These are phyloP conservation scores for Arachis monticola DNA, from an alignment of 331 rosid genomes.

Conservation along the genomic window DNA sequence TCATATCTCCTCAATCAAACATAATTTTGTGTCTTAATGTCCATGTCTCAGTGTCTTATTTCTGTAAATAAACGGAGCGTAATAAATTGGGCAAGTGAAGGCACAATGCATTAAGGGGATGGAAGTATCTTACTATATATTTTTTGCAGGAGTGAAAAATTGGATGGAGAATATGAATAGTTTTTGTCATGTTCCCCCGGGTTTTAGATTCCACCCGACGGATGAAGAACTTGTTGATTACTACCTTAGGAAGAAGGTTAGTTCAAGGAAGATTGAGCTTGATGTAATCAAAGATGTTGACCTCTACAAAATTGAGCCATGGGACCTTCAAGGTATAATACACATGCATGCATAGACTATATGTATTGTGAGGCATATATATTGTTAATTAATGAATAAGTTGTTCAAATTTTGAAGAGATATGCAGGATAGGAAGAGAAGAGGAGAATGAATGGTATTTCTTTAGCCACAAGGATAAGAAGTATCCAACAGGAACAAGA, in stretches of 20 bases:
- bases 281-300: slow-evolving; percentile 94
- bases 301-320: slow-evolving; percentile 92
- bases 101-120: no score
- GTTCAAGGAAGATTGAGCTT: slow-evolving; percentile 76
- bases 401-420: slow-evolving; percentile 44
- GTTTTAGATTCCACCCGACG: slow-evolving; percentile 94
- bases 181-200: slow-evolving; percentile 86
- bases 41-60: no score
- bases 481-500: slow-evolving; percentile 90
- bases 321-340: slow-evolving; percentile 91
- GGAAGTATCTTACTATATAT: no score
- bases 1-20: no score
- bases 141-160: no score
- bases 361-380: no score
- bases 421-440: slow-evolving; percentile 88
- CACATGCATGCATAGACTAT: no score
- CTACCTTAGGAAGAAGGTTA: slow-evolving; percentile 81
- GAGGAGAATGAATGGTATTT: slow-evolving; percentile 92
- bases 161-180: slow-evolving; percentile 53
- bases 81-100: no score
- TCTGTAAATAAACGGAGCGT: no score
- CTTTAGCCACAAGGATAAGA: slow-evolving; percentile 93
- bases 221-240: slow-evolving; percentile 97
- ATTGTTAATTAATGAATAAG: no score
- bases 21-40: no score